These are phyloP conservation scores for Ophiocordyceps australis DNA, from an alignment of 2,329 filamentous ascomycete genomes.

Conservation along the genomic window DNA sequence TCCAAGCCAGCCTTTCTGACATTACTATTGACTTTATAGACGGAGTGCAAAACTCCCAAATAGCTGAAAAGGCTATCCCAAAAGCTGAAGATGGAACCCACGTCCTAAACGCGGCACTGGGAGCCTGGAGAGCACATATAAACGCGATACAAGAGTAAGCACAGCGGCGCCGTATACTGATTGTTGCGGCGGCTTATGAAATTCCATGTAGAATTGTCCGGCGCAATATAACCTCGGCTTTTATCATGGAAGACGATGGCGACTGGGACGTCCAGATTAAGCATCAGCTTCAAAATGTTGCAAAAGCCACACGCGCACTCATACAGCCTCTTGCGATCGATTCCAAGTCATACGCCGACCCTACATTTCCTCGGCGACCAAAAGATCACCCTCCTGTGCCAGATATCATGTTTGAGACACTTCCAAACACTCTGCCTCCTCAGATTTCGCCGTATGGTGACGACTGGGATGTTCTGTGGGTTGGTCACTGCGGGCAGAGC, in stretches of 20 bases:
- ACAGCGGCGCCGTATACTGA: background rate
- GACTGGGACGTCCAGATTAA: slow-evolving; percentile 38
- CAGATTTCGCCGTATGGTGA: slow-evolving; percentile 25
- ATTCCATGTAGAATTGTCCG: slow-evolving; percentile 26
- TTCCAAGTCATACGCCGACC: slow-evolving; percentile 7
- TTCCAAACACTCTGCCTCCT: slow-evolving; percentile 5
- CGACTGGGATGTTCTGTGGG: slow-evolving; percentile 32
- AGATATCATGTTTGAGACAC: slow-evolving; percentile 6
- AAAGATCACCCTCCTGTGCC: slow-evolving; percentile 1
- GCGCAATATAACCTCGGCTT: slow-evolving; percentile 23
- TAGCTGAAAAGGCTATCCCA: slow-evolving; percentile 18
- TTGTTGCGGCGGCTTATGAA: background rate
- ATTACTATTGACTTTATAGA: slow-evolving; percentile 26
- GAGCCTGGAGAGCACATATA: slow-evolving; percentile 21
- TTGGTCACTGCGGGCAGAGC: slow-evolving; percentile 26
- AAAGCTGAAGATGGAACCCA: slow-evolving; percentile 13
- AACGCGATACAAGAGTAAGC: slow-evolving; percentile 14
- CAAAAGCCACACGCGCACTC: slow-evolving; percentile 15
- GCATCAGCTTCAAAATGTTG: slow-evolving; percentile 23
- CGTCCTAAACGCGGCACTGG: slow-evolving; percentile 9
- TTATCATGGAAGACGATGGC: slow-evolving; percentile 37
- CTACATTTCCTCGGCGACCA: slow-evolving; percentile 6
- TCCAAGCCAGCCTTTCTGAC: slow-evolving; percentile 25
- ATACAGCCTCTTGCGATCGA: slow-evolving; percentile 10
- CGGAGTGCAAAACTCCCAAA: slow-evolving; percentile 19